Percentiles rank a stretch among this genome's conserved stretches.
Conservation (phyloP, 768 basidiomycete species). For the Amanita phalloides region DNA sequence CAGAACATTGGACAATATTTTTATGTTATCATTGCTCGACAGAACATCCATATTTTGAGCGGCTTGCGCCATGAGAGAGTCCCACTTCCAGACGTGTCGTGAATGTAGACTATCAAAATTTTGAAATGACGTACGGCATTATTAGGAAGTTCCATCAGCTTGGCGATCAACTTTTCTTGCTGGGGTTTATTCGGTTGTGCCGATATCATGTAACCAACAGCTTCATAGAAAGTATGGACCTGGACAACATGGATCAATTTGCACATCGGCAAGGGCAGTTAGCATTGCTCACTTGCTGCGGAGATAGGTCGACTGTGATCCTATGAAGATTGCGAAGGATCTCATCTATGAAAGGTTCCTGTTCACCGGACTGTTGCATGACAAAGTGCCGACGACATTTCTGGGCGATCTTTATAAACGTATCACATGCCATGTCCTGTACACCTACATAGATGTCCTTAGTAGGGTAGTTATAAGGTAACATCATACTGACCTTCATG, state of each 20-base stretch:
- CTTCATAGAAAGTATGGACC: slow-evolving; percentile 98
- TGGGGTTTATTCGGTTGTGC: slow-evolving; percentile 97
- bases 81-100: slow-evolving; percentile 56
- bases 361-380: slow-evolving; percentile 95
- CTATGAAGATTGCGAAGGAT: slow-evolving; percentile 85
- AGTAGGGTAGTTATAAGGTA: slow-evolving; percentile 1
- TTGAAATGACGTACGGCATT: slow-evolving; percentile 58
- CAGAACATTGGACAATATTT: slow-evolving; percentile 90
- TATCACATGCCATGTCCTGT: slow-evolving; percentile 99
- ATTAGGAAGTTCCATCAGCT: slow-evolving; percentile 96
- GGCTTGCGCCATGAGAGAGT: slow-evolving; percentile 93
- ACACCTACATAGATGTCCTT: slow-evolving; percentile 48
- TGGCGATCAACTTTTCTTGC: slow-evolving; percentile 90
- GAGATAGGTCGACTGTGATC: slow-evolving; percentile 89
- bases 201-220: slow-evolving; percentile 98
- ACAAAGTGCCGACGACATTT: slow-evolving; percentile 98
- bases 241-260: slow-evolving; percentile 16
- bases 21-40: slow-evolving; percentile 86
- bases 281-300: slow-evolving; percentile 51
- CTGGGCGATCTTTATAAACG: slow-evolving; percentile 99
- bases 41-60: slow-evolving; percentile 88
- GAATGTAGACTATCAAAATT: neutral
- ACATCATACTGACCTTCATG: slow-evolving; percentile 65
- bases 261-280: slow-evolving; percentile 9
- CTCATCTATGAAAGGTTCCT: slow-evolving; percentile 97